A percentile compares a stretch with the other conserved stretches of the same genome.
Evolutionary conservation across 305 asterid species (phyloP).

Genomic region (Solanum hybrid): DNA sequence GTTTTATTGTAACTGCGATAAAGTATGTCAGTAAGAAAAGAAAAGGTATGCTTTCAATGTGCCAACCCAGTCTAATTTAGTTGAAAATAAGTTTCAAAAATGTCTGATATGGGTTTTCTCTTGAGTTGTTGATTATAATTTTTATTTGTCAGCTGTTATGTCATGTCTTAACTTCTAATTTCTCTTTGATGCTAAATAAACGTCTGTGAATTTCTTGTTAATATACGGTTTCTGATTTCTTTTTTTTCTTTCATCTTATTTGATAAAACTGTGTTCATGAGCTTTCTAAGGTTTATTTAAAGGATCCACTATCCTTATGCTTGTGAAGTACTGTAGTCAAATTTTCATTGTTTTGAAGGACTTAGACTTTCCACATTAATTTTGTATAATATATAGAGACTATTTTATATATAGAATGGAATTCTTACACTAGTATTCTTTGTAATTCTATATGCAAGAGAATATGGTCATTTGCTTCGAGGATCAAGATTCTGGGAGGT

Average conservation of each 20-base stretch:
- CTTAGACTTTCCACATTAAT: background rate
- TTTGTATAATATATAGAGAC: background rate
- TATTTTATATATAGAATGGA: background rate
- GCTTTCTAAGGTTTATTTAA: background rate
- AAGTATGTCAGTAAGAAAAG: background rate
- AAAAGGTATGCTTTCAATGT: background rate
- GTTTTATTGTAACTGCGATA: background rate
- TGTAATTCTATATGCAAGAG: conserved; percentile 30
- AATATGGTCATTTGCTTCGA: conserved; percentile 96
- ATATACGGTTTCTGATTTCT: background rate
- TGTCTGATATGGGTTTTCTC: background rate
- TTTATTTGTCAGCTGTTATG: background rate
- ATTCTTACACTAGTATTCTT: background rate
- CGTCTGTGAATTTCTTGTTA: background rate
- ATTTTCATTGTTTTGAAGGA: background rate
- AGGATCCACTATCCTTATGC: background rate
- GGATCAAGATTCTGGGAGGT: conserved; percentile 68
- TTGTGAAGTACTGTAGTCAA: background rate
- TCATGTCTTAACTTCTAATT: background rate
- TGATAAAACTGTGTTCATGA: background rate
- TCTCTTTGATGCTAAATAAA: background rate
- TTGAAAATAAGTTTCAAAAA: background rate
- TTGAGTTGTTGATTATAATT: background rate
- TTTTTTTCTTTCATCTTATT: background rate
- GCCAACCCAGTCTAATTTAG: background rate